A percentile compares a stretch with the other conserved stretches of the same genome.
Evolutionary conservation across 2,329 filamentous ascomycete genomes (phyloP).

Genomic region (Sordariomycetes sp.): DNA sequence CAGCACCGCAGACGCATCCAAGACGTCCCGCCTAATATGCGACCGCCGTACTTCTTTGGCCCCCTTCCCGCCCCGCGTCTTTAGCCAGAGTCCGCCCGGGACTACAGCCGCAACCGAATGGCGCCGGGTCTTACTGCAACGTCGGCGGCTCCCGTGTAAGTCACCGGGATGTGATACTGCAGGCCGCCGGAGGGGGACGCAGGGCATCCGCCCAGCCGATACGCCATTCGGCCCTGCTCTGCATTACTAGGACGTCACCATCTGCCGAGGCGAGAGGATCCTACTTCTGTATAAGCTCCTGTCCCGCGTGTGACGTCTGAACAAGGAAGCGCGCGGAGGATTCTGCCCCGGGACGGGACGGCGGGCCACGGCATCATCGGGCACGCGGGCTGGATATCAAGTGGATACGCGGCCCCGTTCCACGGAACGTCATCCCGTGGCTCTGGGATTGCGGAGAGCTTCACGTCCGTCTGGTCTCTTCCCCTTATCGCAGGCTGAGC

Average conservation of each 20-base stretch:
- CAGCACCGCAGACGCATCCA: background rate
- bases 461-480: background rate
- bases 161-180: background rate
- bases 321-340: background rate
- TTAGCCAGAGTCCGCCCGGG: background rate
- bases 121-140: background rate
- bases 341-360: background rate
- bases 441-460: background rate
- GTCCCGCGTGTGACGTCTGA: background rate
- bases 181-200: background rate
- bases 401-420: background rate
- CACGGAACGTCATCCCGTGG: background rate
- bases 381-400: background rate
- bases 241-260: background rate
- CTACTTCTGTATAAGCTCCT: background rate
- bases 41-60: background rate
- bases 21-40: background rate
- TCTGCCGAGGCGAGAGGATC: background rate
- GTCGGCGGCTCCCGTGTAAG: background rate
- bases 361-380: background rate
- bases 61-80: background rate
- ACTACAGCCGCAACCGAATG: background rate
- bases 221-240: background rate
- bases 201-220: background rate
- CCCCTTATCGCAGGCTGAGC: background rate